Conservation (phyloP, 2,329 filamentous ascomycete species). For the Trichoderma sp. region DNA sequence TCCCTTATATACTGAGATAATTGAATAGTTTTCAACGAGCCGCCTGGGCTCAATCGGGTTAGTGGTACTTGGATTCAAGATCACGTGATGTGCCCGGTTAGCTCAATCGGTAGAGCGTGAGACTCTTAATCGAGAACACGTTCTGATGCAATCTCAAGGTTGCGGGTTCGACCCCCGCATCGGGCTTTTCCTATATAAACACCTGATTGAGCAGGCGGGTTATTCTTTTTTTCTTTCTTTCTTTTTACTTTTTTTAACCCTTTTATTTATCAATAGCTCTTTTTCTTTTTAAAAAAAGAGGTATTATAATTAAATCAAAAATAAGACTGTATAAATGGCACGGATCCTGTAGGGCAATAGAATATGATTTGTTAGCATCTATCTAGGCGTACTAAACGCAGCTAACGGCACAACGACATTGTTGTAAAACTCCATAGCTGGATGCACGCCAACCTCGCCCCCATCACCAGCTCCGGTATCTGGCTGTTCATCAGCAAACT, state of each 20-base stretch:
- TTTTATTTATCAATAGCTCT: background rate
- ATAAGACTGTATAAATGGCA: too few species aligned
- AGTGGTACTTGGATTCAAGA: background rate
- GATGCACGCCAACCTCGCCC: too few species aligned
- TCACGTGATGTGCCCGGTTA: slow-evolving; percentile 39
- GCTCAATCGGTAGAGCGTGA: slow-evolving; percentile 64
- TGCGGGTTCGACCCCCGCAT: slow-evolving; percentile 57
- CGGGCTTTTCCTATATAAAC: slow-evolving; percentile 44
- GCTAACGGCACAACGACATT: too few species aligned
- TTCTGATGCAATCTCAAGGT: slow-evolving; percentile 51
- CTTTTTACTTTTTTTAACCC: background rate
- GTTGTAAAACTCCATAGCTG: too few species aligned
- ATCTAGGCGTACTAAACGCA: too few species aligned
- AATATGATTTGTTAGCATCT: too few species aligned
- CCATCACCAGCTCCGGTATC: too few species aligned
- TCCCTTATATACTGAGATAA: background rate
- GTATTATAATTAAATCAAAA: too few species aligned
- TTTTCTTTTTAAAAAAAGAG: too few species aligned
- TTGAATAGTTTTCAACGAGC: background rate
- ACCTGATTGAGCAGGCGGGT: slow-evolving; percentile 7
- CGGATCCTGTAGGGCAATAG: too few species aligned
- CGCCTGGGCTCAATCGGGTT: slow-evolving; percentile 15
- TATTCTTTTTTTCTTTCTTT: background rate
- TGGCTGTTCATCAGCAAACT: too few species aligned
- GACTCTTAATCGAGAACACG: slow-evolving; percentile 57